Evolutionary conservation across 2,329 filamentous ascomycete species (phyloP).

Genomic region (Lachnellula hyalina): DNA sequence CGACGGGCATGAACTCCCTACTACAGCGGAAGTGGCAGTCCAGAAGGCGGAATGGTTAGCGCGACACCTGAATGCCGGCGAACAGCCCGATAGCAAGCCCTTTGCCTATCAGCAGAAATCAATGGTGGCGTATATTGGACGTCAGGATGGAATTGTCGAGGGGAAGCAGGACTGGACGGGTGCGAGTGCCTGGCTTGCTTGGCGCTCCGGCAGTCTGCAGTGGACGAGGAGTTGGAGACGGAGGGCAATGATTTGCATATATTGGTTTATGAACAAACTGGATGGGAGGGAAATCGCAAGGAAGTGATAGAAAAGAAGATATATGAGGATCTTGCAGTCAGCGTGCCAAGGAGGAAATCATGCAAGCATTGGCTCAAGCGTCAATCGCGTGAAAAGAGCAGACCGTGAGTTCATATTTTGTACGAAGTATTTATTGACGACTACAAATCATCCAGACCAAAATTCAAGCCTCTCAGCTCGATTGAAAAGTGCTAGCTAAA

Average conservation of each 20-base stretch:
- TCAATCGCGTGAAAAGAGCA: too few species aligned
- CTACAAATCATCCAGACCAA: too few species aligned
- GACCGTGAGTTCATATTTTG: too few species aligned
- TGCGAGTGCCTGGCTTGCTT: slow-evolving; percentile 38
- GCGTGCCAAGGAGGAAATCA: too few species aligned
- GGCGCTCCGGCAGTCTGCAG: slow-evolving; percentile 35
- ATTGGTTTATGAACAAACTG: slow-evolving; percentile 31
- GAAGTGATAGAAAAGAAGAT: not conserved
- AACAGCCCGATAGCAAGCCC: slow-evolving; percentile 6
- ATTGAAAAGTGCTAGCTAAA: too few species aligned
- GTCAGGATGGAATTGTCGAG: slow-evolving; percentile 37
- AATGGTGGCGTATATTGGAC: slow-evolving; percentile 37
- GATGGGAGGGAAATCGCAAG: slow-evolving; percentile 33
- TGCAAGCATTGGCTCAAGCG: too few species aligned
- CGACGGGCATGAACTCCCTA: slow-evolving; percentile 47
- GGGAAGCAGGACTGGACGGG: slow-evolving; percentile 38
- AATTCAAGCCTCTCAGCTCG: too few species aligned
- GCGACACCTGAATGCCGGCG: slow-evolving; percentile 50
- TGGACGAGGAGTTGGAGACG: slow-evolving; percentile 33
- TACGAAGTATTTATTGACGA: too few species aligned
- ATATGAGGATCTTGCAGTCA: slow-evolving; percentile 2
- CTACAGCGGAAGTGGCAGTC: slow-evolving; percentile 68
- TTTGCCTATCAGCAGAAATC: slow-evolving; percentile 37
- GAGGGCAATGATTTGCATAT: slow-evolving; percentile 31
- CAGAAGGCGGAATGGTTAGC: slow-evolving; percentile 67